phyloP scores from a whole-genome alignment of 768 basidiomycete species.

The Lactarius hatsudake region DNA sequence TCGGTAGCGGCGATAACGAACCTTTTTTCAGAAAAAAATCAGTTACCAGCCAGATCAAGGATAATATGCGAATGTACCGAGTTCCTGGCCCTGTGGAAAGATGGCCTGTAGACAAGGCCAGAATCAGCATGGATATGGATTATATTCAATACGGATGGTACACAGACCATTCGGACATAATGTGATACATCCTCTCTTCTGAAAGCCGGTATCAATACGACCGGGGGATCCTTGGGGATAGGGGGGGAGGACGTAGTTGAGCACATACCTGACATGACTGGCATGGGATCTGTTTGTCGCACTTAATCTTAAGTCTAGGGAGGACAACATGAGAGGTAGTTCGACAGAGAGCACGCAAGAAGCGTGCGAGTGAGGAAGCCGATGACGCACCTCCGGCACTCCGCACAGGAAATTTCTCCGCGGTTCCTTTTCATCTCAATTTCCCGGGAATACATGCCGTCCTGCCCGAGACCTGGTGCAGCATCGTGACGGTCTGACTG shows the following conservation, averaged over 20 bases:
- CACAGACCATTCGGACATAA: constrained; percentile 67
- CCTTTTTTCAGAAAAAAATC: constrained; percentile 33
- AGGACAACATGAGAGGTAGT: background rate
- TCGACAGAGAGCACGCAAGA: background rate
- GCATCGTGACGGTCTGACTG: constrained; percentile 47
- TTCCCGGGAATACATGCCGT: constrained; percentile 56
- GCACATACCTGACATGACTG: constrained; percentile 64
- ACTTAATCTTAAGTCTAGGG: constrained; percentile 76
- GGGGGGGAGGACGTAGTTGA: constrained; percentile 6
- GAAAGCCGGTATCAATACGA: background rate
- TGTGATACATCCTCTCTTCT: constrained; percentile 66
- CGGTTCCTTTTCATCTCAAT: constrained; percentile 71
- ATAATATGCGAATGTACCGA: constrained; percentile 40
- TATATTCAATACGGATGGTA: constrained; percentile 21
- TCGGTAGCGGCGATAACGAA: constrained; percentile 67
- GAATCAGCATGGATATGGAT: constrained; percentile 9
- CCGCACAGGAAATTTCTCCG: constrained; percentile 76
- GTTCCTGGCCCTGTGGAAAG: constrained; percentile 79
- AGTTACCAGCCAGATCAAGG: background rate
- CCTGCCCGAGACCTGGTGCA: constrained; percentile 48
- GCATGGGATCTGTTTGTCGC: constrained; percentile 79
- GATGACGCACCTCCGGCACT: constrained; percentile 70
- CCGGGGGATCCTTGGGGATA: too few species aligned
- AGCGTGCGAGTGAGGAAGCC: constrained; percentile 3
- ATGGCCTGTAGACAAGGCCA: constrained; percentile 44